These are phyloP conservation scores for Saccharata proteae DNA, from an alignment of 2,329 filamentous ascomycete species.

Conservation along the genomic window DNA sequence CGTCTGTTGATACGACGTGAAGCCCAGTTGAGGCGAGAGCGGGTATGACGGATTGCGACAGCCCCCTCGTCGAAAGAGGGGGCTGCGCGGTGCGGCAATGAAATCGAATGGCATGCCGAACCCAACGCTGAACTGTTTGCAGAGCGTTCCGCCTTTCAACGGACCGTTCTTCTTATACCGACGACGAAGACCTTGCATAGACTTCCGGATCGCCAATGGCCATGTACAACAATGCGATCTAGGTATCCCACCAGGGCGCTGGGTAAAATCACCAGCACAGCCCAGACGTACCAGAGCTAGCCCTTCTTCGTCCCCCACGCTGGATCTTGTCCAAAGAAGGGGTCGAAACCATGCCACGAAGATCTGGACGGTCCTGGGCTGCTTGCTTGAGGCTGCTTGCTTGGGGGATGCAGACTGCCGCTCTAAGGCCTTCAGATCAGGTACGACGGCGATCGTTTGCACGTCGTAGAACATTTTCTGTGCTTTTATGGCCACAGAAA, in stretches of 20 bases:
- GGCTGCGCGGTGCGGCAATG: constrained; percentile 37
- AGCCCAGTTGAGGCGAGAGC: constrained; percentile 46
- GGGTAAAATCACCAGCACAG: too few relatives aligned
- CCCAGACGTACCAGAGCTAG: too few relatives aligned
- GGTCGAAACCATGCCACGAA: too few relatives aligned
- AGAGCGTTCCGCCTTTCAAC: constrained; percentile 34
- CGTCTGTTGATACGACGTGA: constrained; percentile 21
- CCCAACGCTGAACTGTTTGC: constrained; percentile 42
- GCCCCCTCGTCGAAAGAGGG: constrained; percentile 18
- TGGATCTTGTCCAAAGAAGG: too few relatives aligned
- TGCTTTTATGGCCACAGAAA: too few relatives aligned
- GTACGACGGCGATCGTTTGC: too few relatives aligned
- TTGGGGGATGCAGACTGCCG: too few relatives aligned
- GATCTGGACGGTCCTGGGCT: too few relatives aligned
- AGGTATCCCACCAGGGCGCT: constrained; percentile 30
- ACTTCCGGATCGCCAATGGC: constrained; percentile 43
- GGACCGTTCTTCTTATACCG: constrained; percentile 10
- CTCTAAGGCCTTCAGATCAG: too few relatives aligned
- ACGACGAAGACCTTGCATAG: constrained; percentile 33
- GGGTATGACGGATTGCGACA: constrained; percentile 34
- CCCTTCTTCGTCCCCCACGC: too few relatives aligned
- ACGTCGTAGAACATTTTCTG: too few relatives aligned
- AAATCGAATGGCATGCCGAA: constrained; percentile 57
- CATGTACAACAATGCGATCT: constrained; percentile 36
- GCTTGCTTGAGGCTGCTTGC: too few relatives aligned